These are phyloP conservation scores for Colletotrichum sp. DNA, from an alignment of 2,329 filamentous ascomycete species.

Conservation along the genomic window DNA sequence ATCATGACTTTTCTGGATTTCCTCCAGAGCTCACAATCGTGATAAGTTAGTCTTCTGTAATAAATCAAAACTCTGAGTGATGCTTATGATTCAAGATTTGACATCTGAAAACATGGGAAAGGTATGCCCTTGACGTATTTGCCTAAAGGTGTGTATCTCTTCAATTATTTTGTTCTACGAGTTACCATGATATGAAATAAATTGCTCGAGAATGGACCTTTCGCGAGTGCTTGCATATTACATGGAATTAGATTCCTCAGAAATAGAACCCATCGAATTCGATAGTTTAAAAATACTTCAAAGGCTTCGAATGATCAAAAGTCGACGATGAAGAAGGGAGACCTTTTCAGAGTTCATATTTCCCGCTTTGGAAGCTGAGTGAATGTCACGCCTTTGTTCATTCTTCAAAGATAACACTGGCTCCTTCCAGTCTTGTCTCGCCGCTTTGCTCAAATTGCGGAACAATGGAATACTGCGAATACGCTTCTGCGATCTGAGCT, in stretches of 20 bases:
- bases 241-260: not conserved
- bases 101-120: not conserved
- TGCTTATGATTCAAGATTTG: not conserved
- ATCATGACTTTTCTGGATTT: not conserved
- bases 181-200: not conserved
- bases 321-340: not conserved
- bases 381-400: not conserved
- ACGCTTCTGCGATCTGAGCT: not conserved
- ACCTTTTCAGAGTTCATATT: not conserved
- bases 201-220: not conserved
- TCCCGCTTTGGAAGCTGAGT: not conserved
- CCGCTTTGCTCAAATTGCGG: not conserved
- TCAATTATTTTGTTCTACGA: not conserved
- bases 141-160: fast-evolving
- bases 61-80: not conserved
- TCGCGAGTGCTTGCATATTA: not conserved
- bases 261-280: not conserved
- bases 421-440: not conserved
- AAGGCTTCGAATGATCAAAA: not conserved
- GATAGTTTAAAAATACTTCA: not conserved
- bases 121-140: no score
- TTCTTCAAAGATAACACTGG: not conserved
- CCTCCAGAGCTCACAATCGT: not conserved
- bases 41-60: no score
- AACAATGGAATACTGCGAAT: not conserved